Conservation (phyloP, 2,329 filamentous ascomycete species). For the Venturia asperata region DNA sequence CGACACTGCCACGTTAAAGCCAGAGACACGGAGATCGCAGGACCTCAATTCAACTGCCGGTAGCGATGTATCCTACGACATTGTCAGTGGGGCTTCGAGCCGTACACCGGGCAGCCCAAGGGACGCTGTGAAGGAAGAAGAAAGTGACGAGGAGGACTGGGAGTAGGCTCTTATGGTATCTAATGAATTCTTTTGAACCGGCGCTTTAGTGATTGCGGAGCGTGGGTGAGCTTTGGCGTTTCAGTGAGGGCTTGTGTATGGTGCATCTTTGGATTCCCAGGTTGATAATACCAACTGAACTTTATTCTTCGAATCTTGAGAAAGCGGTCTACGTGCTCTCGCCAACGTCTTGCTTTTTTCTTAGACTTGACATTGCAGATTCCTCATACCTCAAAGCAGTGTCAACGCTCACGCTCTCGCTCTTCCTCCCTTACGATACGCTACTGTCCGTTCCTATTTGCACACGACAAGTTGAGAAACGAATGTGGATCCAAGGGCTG, state of each 20-base stretch:
- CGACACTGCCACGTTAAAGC: slow-evolving; percentile 36
- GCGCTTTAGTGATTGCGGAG: neutral
- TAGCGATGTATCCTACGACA: slow-evolving; percentile 92
- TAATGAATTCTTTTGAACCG: neutral
- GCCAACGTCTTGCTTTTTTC: too few relatives aligned
- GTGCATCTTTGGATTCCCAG: slow-evolving; percentile 7
- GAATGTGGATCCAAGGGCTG: too few relatives aligned
- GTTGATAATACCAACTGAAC: neutral
- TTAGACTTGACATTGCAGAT: too few relatives aligned
- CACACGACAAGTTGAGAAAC: too few relatives aligned
- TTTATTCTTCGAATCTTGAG: neutral
- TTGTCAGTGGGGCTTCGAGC: slow-evolving; percentile 62
- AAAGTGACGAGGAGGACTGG: slow-evolving; percentile 66
- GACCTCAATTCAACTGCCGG: slow-evolving; percentile 59
- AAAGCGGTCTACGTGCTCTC: neutral
- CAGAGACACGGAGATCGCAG: slow-evolving; percentile 22
- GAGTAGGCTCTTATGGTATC: slow-evolving; percentile 43
- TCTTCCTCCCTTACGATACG: too few relatives aligned
- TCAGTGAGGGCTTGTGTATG: neutral
- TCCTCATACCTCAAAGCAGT: too few relatives aligned
- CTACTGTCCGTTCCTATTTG: too few relatives aligned
- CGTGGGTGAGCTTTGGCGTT: neutral
- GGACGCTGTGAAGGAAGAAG: slow-evolving; percentile 40
- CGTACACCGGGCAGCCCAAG: slow-evolving; percentile 64
- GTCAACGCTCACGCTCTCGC: too few relatives aligned